A percentile compares a stretch with the other conserved stretches of the same genome.
Conservation (phyloP, 2,329 filamentous ascomycete species). For the Colletotrichum noveboracense region DNA sequence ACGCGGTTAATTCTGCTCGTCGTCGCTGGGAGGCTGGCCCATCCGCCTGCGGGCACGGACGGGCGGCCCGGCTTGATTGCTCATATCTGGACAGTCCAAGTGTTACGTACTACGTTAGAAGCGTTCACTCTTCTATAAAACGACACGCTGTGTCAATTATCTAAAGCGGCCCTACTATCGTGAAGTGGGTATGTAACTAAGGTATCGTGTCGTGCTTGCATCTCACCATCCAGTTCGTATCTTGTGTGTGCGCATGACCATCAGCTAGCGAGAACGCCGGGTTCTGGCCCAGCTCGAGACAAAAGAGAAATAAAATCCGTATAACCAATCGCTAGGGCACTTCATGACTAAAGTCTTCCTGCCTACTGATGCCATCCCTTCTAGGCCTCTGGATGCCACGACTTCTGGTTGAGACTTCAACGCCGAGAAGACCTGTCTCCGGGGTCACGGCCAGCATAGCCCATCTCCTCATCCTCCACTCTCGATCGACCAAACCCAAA, state of each 20-base stretch:
- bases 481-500: slow-evolving; percentile 17
- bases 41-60: background rate
- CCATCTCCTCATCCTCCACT: slow-evolving; percentile 18
- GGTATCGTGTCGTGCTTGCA: background rate
- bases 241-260: background rate
- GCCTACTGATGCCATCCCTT: background rate
- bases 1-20: background rate
- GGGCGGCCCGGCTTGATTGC: background rate
- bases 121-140: background rate
- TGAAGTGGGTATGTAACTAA: background rate
- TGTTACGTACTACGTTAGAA: background rate
- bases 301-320: background rate
- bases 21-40: background rate
- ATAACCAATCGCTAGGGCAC: background rate
- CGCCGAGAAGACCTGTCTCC: background rate
- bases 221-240: background rate
- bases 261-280: background rate
- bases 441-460: background rate
- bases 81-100: background rate
- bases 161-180: background rate
- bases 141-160: background rate
- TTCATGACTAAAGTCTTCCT: background rate
- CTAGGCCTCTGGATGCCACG: background rate
- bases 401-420: background rate
- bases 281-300: background rate